A percentile compares a stretch with the other conserved stretches of the same genome.
These are phyloP conservation scores for Neurospora africana DNA, from an alignment of 495 filamentous ascomycete genomes.

Conservation along the genomic window DNA sequence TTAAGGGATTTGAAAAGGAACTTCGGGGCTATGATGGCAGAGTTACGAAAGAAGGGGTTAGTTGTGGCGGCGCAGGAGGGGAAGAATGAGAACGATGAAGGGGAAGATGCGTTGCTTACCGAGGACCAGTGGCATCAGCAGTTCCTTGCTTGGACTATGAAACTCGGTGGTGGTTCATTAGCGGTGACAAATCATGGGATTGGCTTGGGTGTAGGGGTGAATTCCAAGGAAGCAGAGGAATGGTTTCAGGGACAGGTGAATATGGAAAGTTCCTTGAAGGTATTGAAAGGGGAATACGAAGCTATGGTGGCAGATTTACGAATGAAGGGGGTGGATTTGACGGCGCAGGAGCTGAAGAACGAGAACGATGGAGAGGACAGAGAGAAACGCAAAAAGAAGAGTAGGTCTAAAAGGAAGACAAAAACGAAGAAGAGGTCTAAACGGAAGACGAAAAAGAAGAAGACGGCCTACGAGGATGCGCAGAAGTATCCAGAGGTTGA, in stretches of 20 bases:
- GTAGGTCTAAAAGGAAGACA: not conserved
- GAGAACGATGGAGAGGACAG: not conserved
- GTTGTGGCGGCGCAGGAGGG: not conserved
- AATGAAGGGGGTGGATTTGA: not conserved
- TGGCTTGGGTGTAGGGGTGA: not conserved
- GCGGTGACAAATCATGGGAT: not conserved
- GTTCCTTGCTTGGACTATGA: not conserved
- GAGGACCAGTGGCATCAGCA: not conserved
- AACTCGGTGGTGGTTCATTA: not conserved
- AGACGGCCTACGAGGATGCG: not conserved
- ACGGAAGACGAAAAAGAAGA: not conserved
- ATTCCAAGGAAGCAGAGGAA: not conserved
- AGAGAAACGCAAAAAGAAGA: not conserved
- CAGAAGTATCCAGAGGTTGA: not conserved
- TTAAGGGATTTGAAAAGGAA: not conserved
- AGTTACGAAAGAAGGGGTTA: not conserved
- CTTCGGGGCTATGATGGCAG: not conserved
- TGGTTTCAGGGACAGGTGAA: not conserved
- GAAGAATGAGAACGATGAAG: not conserved
- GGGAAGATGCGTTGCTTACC: not conserved
- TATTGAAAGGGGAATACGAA: not conserved
- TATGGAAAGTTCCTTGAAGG: not conserved
- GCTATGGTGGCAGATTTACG: not conserved
- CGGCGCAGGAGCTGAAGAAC: not conserved
- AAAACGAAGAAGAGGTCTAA: not conserved